Conservation (phyloP, 495 filamentous ascomycete species). For the Hypoxylon fragiforme region DNA sequence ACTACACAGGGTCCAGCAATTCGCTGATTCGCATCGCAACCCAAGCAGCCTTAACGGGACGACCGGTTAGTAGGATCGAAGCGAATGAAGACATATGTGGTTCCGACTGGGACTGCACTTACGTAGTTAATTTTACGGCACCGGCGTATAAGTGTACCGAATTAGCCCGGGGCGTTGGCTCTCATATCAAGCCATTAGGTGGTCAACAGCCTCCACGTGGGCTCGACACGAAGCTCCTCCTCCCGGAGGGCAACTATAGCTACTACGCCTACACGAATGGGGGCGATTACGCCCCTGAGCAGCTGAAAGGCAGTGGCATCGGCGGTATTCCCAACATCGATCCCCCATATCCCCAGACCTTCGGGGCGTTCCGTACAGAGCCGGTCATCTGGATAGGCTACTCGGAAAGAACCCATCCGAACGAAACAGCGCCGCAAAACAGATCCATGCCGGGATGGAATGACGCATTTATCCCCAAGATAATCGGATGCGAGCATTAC, state of each 20-base stretch:
- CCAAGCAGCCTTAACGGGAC: slow-evolving; percentile 37
- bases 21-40: slow-evolving; percentile 33
- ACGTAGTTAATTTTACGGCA: slow-evolving; percentile 38
- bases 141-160: slow-evolving; percentile 45
- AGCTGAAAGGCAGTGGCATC: slow-evolving; percentile 37
- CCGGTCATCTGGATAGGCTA: slow-evolving; percentile 45
- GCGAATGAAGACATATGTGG: slow-evolving; percentile 40
- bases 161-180: slow-evolving; percentile 39
- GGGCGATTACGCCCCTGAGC: slow-evolving; percentile 41
- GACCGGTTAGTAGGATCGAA: slow-evolving; percentile 32
- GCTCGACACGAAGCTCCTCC: slow-evolving; percentile 38
- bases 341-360: slow-evolving; percentile 38
- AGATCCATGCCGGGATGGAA: slow-evolving; percentile 31
- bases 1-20: slow-evolving; percentile 38
- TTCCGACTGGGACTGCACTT: slow-evolving; percentile 45
- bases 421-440: slow-evolving; percentile 24
- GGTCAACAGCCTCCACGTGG: slow-evolving; percentile 21
- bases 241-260: slow-evolving; percentile 38
- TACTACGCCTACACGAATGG: slow-evolving; percentile 43
- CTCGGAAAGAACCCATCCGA: slow-evolving; percentile 27
- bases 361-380: slow-evolving; percentile 46
- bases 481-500: slow-evolving; percentile 46
- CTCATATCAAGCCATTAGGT: slow-evolving; percentile 33
- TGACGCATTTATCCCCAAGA: slow-evolving; percentile 39
- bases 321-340: slow-evolving; percentile 36